Conservation (phyloP, 805 yeast genomes). For the Sungouiozyma intestinalis region DNA sequence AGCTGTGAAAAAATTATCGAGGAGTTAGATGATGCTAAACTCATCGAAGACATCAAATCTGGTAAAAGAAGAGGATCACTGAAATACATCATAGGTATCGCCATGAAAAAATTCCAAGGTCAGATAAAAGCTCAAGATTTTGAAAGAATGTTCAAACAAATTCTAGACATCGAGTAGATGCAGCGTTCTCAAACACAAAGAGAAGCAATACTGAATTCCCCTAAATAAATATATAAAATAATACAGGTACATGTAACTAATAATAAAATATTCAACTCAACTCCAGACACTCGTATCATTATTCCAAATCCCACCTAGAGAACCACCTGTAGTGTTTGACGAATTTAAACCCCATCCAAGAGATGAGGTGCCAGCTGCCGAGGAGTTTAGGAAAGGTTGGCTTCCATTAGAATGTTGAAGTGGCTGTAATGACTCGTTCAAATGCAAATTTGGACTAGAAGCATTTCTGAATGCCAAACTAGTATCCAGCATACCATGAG, state of each 20-base stretch:
- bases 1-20: slow-evolving; percentile 39
- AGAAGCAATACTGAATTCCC: neutral
- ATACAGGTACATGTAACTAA: neutral
- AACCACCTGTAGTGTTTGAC: slow-evolving; percentile 3
- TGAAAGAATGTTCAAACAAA: slow-evolving; percentile 27
- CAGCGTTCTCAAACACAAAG: neutral
- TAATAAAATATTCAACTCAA: slow-evolving; percentile 5
- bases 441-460: neutral
- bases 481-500: neutral
- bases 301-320: slow-evolving; percentile 21
- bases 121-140: slow-evolving; percentile 29
- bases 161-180: slow-evolving; percentile 14
- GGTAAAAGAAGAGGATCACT: slow-evolving; percentile 56
- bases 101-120: slow-evolving; percentile 74
- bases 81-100: slow-evolving; percentile 74
- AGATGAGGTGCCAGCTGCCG: neutral
- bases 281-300: slow-evolving; percentile 33
- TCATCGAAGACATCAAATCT: slow-evolving; percentile 43
- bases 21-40: slow-evolving; percentile 34
- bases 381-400: neutral
- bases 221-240: neutral
- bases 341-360: slow-evolving; percentile 9
- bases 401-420: slow-evolving; percentile 2
- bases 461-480: neutral
- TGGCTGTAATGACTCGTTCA: neutral